Conservation (phyloP, 2,329 filamentous ascomycete genomes). For the Phaeosphaeria sp. region DNA sequence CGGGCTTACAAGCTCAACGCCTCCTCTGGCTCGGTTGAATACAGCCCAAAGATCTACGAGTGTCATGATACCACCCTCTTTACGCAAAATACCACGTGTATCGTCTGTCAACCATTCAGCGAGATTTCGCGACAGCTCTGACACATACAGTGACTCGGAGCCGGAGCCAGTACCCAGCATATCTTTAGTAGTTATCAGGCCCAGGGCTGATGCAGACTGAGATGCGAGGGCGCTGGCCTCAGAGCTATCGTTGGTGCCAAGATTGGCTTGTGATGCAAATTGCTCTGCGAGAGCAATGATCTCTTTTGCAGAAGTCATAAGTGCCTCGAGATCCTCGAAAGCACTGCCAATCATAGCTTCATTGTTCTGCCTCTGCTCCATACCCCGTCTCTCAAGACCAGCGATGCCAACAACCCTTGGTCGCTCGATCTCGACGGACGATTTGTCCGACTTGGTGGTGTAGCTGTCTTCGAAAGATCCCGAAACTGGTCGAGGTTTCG, state of each 20-base stretch:
- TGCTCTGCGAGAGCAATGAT: slow-evolving; percentile 91
- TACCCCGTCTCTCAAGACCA: slow-evolving; percentile 83
- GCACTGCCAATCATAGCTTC: slow-evolving; percentile 90
- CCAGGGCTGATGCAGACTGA: slow-evolving; percentile 82
- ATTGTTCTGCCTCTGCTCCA: slow-evolving; percentile 89
- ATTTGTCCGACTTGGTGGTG: slow-evolving; percentile 24
- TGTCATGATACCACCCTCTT: slow-evolving; percentile 49
- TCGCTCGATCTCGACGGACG: slow-evolving; percentile 29
- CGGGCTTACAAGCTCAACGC: slow-evolving; percentile 92
- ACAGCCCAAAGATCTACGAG: slow-evolving; percentile 58
- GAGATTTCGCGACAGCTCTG: slow-evolving; percentile 54
- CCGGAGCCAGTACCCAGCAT: slow-evolving; percentile 80
- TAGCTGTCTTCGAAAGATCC: slow-evolving; percentile 38
- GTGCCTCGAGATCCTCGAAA: slow-evolving; percentile 93
- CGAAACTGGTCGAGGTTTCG: slow-evolving; percentile 61
- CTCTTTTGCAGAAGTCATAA: slow-evolving; percentile 98
- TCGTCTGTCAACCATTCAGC: slow-evolving; percentile 50
- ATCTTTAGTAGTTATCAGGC: slow-evolving; percentile 92
- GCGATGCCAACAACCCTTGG: slow-evolving; percentile 83
- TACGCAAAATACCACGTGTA: slow-evolving; percentile 42
- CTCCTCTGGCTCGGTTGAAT: slow-evolving; percentile 91
- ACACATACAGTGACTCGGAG: slow-evolving; percentile 85
- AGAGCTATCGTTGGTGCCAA: slow-evolving; percentile 62
- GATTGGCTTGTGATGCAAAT: slow-evolving; percentile 72
- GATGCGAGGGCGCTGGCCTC: slow-evolving; percentile 79